phyloP scores from a whole-genome alignment of 2,329 filamentous ascomycete species.

The Mycosphaerella sp. region DNA sequence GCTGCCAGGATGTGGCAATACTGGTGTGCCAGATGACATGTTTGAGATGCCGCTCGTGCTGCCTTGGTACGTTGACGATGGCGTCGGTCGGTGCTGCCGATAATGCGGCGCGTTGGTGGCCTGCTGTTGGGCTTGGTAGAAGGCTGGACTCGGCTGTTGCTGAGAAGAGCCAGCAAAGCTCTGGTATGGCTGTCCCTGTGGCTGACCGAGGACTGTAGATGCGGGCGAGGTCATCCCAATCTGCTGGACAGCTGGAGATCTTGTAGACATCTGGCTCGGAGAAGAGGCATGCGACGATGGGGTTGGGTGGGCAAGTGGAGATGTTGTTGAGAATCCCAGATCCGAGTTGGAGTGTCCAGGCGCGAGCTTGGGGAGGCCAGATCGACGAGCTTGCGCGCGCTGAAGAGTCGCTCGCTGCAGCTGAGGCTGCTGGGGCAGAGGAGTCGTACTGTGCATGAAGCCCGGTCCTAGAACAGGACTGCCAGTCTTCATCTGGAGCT shows the following conservation, averaged over 20 bases:
- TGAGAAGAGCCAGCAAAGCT: constrained; percentile 37
- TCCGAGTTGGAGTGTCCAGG: constrained; percentile 38
- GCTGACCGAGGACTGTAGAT: constrained; percentile 50
- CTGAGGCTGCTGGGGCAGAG: constrained; percentile 40
- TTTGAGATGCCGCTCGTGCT: constrained; percentile 33
- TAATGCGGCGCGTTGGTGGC: constrained; percentile 21
- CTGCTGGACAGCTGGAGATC: constrained; percentile 56
- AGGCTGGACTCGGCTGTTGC: constrained; percentile 42
- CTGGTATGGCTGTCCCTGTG: constrained; percentile 43
- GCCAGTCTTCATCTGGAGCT: constrained; percentile 85
- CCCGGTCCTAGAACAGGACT: constrained; percentile 72
- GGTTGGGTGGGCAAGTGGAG: constrained; percentile 72
- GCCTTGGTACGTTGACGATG: constrained; percentile 23
- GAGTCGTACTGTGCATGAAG: constrained; percentile 42
- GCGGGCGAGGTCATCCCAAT: constrained; percentile 57
- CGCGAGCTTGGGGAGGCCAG: constrained; percentile 34
- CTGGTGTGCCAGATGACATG: constrained; percentile 21
- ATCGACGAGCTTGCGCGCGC: constrained; percentile 51
- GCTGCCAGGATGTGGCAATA: constrained; percentile 30
- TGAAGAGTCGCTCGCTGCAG: constrained; percentile 77
- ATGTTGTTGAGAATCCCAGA: constrained; percentile 46
- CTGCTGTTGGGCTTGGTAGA: constrained; percentile 40
- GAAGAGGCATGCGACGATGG: constrained; percentile 72
- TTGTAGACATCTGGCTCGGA: constrained; percentile 51
- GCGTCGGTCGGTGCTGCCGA: constrained; percentile 18